These are phyloP conservation scores for Flaveria linearis DNA, from an alignment of 129 eudicot species.

Conservation along the genomic window DNA sequence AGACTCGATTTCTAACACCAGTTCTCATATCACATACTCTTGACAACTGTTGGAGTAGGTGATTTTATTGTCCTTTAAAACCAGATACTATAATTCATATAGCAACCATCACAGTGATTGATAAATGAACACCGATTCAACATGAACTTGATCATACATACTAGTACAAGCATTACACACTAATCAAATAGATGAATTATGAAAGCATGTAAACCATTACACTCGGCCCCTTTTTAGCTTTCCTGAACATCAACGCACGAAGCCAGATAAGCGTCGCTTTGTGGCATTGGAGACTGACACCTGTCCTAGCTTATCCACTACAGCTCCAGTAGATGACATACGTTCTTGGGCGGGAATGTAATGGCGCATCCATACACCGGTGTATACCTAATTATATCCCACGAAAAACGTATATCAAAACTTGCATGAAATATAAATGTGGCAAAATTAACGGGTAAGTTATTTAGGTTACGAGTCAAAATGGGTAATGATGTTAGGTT, in stretches of 20 bases:
- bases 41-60: neutral
- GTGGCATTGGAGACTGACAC: constrained; percentile 90
- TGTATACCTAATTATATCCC: constrained; percentile 61
- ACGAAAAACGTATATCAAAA: neutral
- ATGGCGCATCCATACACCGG: constrained; percentile 87
- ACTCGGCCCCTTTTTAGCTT: neutral
- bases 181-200: constrained; percentile 22
- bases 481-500: neutral
- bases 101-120: neutral
- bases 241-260: constrained; percentile 12
- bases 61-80: neutral
- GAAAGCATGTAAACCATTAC: neutral
- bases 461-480: neutral
- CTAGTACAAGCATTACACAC: constrained; percentile 26
- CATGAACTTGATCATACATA: constrained; percentile 22
- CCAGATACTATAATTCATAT: constrained; percentile 23
- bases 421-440: neutral
- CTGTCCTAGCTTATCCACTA: constrained; percentile 77
- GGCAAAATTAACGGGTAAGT: neutral
- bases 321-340: constrained; percentile 40
- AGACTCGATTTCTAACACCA: no score
- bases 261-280: constrained; percentile 76
- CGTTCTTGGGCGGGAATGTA: constrained; percentile 72
- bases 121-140: neutral
- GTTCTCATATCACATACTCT: no score